Evolutionary conservation across 2,329 filamentous ascomycete genomes (phyloP), one percentile per base, ranked within the genome.

Genomic region (Penicillium olsonii): DNA sequence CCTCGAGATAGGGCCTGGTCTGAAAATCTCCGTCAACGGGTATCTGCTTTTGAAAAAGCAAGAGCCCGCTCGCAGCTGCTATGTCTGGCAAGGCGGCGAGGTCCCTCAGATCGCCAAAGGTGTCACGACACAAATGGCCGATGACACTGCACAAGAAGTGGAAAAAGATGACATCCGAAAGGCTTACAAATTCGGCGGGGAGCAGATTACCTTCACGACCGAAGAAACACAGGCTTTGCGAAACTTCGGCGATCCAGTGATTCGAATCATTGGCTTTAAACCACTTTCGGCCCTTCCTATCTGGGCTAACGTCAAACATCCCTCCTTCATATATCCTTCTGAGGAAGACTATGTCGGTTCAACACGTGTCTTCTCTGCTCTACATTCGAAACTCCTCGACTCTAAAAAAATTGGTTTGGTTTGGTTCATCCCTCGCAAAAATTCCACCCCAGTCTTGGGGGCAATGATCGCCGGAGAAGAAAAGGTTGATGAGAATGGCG

Each of bases 241-340:
- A 53, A 77, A 89, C 57, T 96, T 96, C 61, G 92, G 92, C 2
- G 80, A 87, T 1, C 89, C 90, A 0, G 78, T 89, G 11, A 87
- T 99, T 48, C 86, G 91, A 5, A 87, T 99, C 57, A 87, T 99
- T 48, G 94, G 94, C 5, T 99, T 99, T 79, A 99, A 97, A 67
- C 84, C 90, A 6, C 77, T 88, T 22, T 83, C 82, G 1, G 75
- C 83, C 62, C 76, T 96, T 2, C 88, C 88, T 0, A 78, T 87
- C 15, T 96, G 92, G 91, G 89, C 90, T 1, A 91, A 89, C 27
- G 79, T 89, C 41, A 90, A 88, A 65, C 91, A 92, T 61, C 89
- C 92, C 0, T 90, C 85, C 0, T 99, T 96, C 69, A 89, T 99
- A 50, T 97, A 95, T 64, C 94, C 94, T 0, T 94, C 87, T 15